Base-by-base conservation (phyloP, 495 filamentous ascomycete species). In the Astrothelium subdiscretum region DNA sequence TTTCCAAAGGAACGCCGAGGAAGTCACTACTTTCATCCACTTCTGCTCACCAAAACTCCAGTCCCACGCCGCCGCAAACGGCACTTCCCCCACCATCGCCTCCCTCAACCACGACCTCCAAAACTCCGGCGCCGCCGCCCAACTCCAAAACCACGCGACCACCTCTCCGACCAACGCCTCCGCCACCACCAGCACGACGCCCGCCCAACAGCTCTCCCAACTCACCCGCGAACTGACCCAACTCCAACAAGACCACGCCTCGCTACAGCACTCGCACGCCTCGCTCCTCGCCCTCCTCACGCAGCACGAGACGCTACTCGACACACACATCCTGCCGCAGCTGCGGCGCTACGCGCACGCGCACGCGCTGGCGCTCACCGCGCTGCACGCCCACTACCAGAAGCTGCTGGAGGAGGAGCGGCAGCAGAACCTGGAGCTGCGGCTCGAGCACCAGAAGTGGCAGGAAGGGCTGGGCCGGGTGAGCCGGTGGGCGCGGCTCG, bases 341-440 rank as follows among this genome's bases (percentile, higher is more conserved):
- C 81, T 86, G 40, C 82, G 83, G 48, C 81, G 80, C 62, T 84
- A 84, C 67, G 83, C 81, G 60, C 81, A 81, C 65, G 79, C 79
- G 69, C 82, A 84, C 69, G 83, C 84, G 62, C 77, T 80, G 71
- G 76, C 81, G 57, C 80, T 75, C 61, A 73, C 83, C 6, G 70
- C 79, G 18, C 76, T 83, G 62, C 81, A 84, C 57, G 76, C 75
- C 59, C 82, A 84, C 71, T 86, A 85, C 70, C 80, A 84, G 65
- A 76, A 74, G 44, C 76, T 85, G 2, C 70, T 86, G 0, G 82
- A 84, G 54, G 75, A 77, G 1, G 84, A 86, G 64, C 81, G 82
- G 18, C 78, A 80, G 60, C 73, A 77, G 2, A 81, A 82, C 59
- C 67, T 85, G 57, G 75, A 81, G 20, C 75, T 81, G 66, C 76